Conservation (phyloP, 169 alveolate species). For the Plasmodium yoelii region DNA sequence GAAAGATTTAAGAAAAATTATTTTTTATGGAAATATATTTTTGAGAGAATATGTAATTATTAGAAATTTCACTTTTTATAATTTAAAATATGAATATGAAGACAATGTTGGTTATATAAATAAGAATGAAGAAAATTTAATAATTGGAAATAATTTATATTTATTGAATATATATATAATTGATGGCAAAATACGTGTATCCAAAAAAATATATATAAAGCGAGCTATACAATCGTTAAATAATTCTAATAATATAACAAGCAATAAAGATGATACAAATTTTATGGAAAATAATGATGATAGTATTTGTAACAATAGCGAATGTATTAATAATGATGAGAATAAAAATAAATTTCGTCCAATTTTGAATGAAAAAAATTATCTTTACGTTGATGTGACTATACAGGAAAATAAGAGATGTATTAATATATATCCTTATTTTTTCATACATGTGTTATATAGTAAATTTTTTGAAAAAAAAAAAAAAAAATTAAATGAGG, state of each 20-base stretch:
- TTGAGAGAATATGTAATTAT: conserved; percentile 20
- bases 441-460: conserved; percentile 8
- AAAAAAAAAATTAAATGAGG: background rate
- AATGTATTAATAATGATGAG: background rate
- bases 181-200: background rate
- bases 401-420: conserved; percentile 31
- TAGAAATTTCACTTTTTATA: conserved; percentile 35
- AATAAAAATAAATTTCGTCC: background rate
- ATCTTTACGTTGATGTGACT: conserved; percentile 14
- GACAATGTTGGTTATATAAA: conserved; percentile 34
- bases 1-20: conserved; percentile 17
- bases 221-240: too few species aligned
- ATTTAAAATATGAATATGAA: conserved; percentile 32
- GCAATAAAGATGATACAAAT: too few species aligned
- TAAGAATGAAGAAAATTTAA: conserved; percentile 7
- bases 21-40: conserved; percentile 1
- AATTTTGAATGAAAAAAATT: conserved; percentile 15
- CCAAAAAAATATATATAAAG: too few species aligned
- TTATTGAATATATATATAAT: conserved; percentile 12
- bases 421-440: conserved; percentile 20
- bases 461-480: background rate
- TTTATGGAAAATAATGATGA: conserved; percentile 1
- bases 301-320: conserved; percentile 6
- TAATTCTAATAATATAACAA: too few species aligned
- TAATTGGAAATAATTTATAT: conserved; percentile 13